phyloP scores from a whole-genome alignment of 2,329 filamentous ascomycete genomes.

The Ophiosphaerella herpotricha region DNA sequence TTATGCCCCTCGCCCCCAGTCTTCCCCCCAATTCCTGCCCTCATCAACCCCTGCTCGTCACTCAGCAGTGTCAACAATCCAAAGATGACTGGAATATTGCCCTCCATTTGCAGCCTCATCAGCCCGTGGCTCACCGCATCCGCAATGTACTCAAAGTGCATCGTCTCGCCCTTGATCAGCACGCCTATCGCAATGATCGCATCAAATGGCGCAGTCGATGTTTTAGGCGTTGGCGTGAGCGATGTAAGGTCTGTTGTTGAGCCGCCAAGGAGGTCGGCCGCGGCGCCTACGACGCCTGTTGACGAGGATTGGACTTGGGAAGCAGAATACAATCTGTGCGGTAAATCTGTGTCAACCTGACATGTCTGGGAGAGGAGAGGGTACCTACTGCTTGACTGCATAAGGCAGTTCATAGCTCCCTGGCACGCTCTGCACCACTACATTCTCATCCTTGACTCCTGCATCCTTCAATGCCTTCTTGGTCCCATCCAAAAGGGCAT shows the following conservation, averaged over 20 bases:
- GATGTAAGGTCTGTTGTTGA: slow-evolving; percentile 64
- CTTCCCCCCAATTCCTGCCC: slow-evolving; percentile 70
- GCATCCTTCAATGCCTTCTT: slow-evolving; percentile 76
- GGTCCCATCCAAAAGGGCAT: slow-evolving; percentile 78
- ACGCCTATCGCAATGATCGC: slow-evolving; percentile 95
- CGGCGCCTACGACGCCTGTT: slow-evolving; percentile 63
- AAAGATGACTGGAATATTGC: slow-evolving; percentile 86
- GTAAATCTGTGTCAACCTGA: slow-evolving; percentile 5
- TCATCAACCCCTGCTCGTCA: slow-evolving; percentile 83
- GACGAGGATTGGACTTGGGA: slow-evolving; percentile 77
- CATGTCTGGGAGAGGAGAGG: neutral
- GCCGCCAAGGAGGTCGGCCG: slow-evolving; percentile 73
- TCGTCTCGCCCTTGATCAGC: slow-evolving; percentile 97
- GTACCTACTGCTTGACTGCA: slow-evolving; percentile 77
- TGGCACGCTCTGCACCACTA: slow-evolving; percentile 86
- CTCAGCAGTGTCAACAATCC: slow-evolving; percentile 86
- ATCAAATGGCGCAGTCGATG: slow-evolving; percentile 68
- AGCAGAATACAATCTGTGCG: slow-evolving; percentile 73
- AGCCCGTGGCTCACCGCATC: slow-evolving; percentile 88
- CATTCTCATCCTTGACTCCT: slow-evolving; percentile 86
- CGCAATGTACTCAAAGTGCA: slow-evolving; percentile 99
- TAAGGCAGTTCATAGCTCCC: slow-evolving; percentile 95
- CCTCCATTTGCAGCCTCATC: slow-evolving; percentile 92
- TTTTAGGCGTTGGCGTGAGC: slow-evolving; percentile 36
- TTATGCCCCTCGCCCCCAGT: slow-evolving; percentile 68